Percentiles rank a stretch among this genome's conserved stretches.
phyloP scores from a whole-genome alignment of 768 basidiomycete genomes.

The Cyathus striatus region DNA sequence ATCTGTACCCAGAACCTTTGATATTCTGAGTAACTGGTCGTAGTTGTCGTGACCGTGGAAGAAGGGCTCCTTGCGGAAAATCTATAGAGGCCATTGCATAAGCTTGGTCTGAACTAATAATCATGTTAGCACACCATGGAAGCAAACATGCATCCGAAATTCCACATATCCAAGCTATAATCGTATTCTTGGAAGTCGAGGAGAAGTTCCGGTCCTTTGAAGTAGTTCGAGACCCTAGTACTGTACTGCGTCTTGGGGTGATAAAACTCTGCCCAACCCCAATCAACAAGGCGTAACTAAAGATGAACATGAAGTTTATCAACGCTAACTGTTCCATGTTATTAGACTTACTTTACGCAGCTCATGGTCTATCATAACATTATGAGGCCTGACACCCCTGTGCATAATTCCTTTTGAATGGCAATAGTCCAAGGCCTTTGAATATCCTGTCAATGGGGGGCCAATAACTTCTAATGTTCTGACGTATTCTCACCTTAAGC shows the following conservation, averaged over 20 bases:
- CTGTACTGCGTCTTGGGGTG: slow-evolving; percentile 98
- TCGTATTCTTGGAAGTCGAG: slow-evolving; percentile 99
- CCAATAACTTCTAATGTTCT: neutral
- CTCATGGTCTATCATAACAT: slow-evolving; percentile 99
- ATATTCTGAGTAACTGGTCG: slow-evolving; percentile 96
- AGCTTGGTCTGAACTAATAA: neutral
- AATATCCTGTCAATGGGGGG: slow-evolving; percentile 14
- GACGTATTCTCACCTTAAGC: slow-evolving; percentile 59
- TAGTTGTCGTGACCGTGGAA: slow-evolving; percentile 99
- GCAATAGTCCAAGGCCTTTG: slow-evolving; percentile 90
- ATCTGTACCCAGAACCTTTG: slow-evolving; percentile 95
- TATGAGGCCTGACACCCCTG: slow-evolving; percentile 96
- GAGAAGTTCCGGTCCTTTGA: slow-evolving; percentile 94
- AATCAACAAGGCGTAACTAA: slow-evolving; percentile 93
- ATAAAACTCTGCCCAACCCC: slow-evolving; percentile 98
- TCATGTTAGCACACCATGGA: slow-evolving; percentile 73
- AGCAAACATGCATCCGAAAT: slow-evolving; percentile 97
- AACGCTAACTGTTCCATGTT: slow-evolving; percentile 6
- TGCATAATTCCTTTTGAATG: slow-evolving; percentile 99
- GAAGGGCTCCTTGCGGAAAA: slow-evolving; percentile 98
- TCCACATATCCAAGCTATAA: slow-evolving; percentile 98
- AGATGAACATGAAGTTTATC: slow-evolving; percentile 1
- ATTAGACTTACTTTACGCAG: slow-evolving; percentile 72
- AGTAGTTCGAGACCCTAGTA: slow-evolving; percentile 94
- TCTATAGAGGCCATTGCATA: slow-evolving; percentile 43